Conservation (phyloP, 2,329 filamentous ascomycete genomes). For the Beauveria sp. region DNA sequence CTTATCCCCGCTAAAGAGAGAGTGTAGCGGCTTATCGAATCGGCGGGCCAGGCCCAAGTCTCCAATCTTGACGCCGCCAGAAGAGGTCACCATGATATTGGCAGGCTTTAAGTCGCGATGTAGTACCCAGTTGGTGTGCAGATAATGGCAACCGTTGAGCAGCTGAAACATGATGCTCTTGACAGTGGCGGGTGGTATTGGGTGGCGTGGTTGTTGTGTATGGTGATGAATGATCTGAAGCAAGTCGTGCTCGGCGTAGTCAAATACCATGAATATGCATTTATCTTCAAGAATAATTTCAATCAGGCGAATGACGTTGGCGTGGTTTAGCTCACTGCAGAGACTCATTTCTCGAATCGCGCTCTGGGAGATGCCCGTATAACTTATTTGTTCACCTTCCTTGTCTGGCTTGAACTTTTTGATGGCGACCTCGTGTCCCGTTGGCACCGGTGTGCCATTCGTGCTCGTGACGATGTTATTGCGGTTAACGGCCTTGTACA, state of each 20-base stretch:
- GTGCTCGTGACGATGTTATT: conserved; percentile 9
- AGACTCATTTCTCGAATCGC: conserved; percentile 96
- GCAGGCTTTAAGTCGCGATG: conserved; percentile 96
- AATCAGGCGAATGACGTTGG: conserved; percentile 81
- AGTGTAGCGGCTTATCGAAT: conserved; percentile 89
- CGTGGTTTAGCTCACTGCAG: conserved; percentile 82
- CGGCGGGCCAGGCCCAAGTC: conserved; percentile 86
- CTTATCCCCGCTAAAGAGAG: conserved; percentile 89
- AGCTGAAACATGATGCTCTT: conserved; percentile 95
- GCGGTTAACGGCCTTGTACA: conserved; percentile 86
- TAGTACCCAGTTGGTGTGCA: conserved; percentile 94
- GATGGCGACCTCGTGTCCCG: conserved; percentile 79
- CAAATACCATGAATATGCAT: conserved; percentile 99
- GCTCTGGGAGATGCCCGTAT: conserved; percentile 95
- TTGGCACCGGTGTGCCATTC: conserved; percentile 26
- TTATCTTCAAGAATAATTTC: conserved; percentile 98
- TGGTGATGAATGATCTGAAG: conserved; percentile 98
- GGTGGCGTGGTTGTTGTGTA: conserved; percentile 77
- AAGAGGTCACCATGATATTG: conserved; percentile 96
- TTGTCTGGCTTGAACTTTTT: conserved; percentile 99
- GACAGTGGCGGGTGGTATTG: conserved; percentile 81
- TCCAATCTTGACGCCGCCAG: conserved; percentile 86
- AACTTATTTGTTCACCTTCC: conserved; percentile 88
- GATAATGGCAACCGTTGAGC: conserved; percentile 86
- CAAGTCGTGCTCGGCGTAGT: conserved; percentile 95